phyloP scores from a whole-genome alignment of 2,329 filamentous ascomycete genomes.

The Trichophyton schoenleinii region DNA sequence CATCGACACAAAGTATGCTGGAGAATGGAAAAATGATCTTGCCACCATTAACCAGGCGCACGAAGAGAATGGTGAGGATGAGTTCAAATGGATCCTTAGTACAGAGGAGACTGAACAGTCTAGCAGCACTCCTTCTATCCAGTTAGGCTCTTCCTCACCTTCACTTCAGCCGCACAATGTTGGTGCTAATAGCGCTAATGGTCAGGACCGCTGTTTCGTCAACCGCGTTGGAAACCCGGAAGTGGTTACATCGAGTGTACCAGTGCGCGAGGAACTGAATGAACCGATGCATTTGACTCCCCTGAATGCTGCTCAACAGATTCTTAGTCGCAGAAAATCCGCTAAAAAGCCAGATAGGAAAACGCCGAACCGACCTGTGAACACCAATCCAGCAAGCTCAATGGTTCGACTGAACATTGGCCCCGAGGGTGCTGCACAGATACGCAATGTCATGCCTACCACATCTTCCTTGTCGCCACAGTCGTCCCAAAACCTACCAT shows the following conservation, averaged over 20 bases:
- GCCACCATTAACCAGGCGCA: conserved; percentile 7
- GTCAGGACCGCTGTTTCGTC: conserved; percentile 8
- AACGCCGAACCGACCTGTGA: not conserved
- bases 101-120: conserved; percentile 1
- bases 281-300: not conserved
- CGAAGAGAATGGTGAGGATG: conserved; percentile 12
- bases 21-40: conserved; percentile 23
- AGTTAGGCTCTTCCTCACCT: not conserved
- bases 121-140: not conserved
- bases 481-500: not conserved
- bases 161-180: not conserved
- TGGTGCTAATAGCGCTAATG: not conserved
- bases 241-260: not conserved
- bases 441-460: conserved; percentile 7
- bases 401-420: conserved; percentile 17
- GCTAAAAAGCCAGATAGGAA: not conserved
- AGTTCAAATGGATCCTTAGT: conserved; percentile 10
- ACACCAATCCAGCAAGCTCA: conserved; percentile 3
- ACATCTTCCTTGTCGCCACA: not conserved
- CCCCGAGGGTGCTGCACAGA: conserved; percentile 16
- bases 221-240: conserved; percentile 7
- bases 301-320: conserved; percentile 9
- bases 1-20: conserved; percentile 21
- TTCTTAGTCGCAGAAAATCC: conserved; percentile 8
- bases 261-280: not conserved